A percentile compares a stretch with the other conserved stretches of the same genome.
These are phyloP conservation scores for Phlebiopsis gigantea DNA, from an alignment of 768 basidiomycete genomes.

Conservation along the genomic window DNA sequence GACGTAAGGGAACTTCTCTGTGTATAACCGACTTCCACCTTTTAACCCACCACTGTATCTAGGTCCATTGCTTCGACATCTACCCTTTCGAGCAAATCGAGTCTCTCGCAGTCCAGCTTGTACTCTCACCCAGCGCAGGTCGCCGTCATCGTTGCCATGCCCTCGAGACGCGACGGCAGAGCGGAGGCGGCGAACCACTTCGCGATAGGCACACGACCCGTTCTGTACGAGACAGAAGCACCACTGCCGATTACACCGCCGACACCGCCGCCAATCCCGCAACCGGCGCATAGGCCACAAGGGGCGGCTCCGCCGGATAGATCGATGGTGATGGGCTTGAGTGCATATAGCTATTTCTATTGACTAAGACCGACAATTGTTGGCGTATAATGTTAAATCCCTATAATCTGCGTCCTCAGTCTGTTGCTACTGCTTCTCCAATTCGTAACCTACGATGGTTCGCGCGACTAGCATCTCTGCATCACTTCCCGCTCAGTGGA, in stretches of 20 bases:
- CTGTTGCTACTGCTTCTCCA: too few relatives aligned
- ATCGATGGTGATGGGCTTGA: background rate
- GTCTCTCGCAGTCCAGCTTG: background rate
- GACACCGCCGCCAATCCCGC: too few relatives aligned
- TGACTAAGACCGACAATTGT: too few relatives aligned
- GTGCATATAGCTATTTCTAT: background rate
- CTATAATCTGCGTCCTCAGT: too few relatives aligned
- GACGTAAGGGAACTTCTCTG: background rate
- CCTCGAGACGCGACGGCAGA: background rate
- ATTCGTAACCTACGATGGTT: too few relatives aligned
- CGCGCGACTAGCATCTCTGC: too few relatives aligned
- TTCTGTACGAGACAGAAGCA: too few relatives aligned
- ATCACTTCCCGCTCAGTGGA: too few relatives aligned
- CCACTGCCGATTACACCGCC: too few relatives aligned
- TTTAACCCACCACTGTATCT: too few relatives aligned
- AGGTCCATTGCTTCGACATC: background rate
- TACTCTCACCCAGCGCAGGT: background rate
- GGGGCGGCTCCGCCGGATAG: background rate
- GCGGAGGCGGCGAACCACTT: background rate
- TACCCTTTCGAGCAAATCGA: background rate
- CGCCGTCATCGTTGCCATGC: conserved; percentile 6
- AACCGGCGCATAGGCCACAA: too few relatives aligned
- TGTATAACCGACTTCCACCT: background rate
- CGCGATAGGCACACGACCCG: conserved; percentile 3
- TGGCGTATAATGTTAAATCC: too few relatives aligned